Evolutionary conservation across 1,139 yeast genomes (phyloP).

Genomic region (Pichia sp.): DNA sequence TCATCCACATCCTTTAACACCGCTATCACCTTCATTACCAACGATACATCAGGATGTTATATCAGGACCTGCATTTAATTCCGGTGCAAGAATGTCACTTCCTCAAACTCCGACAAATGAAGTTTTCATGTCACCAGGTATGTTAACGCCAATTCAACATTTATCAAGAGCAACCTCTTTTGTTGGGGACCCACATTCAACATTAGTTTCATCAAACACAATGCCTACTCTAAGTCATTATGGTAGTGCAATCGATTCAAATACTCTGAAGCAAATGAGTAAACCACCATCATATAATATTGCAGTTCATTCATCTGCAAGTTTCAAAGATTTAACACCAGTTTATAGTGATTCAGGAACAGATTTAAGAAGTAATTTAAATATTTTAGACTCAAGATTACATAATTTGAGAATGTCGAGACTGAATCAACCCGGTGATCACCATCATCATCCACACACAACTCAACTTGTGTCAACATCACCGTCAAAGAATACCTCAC

Average conservation of each 20-base stretch:
- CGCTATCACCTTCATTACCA: too few relatives aligned
- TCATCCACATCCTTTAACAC: background rate
- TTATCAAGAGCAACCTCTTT: slow-evolving; percentile 53
- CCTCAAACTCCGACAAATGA: slow-evolving; percentile 13
- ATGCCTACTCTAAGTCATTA: background rate
- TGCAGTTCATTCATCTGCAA: slow-evolving; percentile 52
- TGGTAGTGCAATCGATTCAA: slow-evolving; percentile 15
- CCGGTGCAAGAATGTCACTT: slow-evolving; percentile 21
- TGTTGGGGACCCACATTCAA: slow-evolving; percentile 11
- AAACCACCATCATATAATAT: slow-evolving; percentile 65
- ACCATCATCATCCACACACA: background rate
- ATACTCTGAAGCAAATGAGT: slow-evolving; percentile 31
- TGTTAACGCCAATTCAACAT: slow-evolving; percentile 48
- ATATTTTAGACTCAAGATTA: slow-evolving; percentile 27
- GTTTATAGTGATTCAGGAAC: slow-evolving; percentile 53
- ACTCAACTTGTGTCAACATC: too few relatives aligned
- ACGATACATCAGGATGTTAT: slow-evolving; percentile 14
- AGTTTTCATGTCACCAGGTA: slow-evolving; percentile 28
- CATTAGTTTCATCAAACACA: background rate
- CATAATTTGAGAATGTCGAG: slow-evolving; percentile 18
- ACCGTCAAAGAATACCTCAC: background rate
- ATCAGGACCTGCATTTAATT: slow-evolving; percentile 26
- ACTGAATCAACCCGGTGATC: background rate
- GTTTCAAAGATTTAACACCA: slow-evolving; percentile 50
- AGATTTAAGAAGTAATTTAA: slow-evolving; percentile 25